Percentiles rank a stretch among this genome's conserved stretches.
phyloP scores from a whole-genome alignment of 2,329 filamentous ascomycete genomes.

The Fusarium tjaetaba region DNA sequence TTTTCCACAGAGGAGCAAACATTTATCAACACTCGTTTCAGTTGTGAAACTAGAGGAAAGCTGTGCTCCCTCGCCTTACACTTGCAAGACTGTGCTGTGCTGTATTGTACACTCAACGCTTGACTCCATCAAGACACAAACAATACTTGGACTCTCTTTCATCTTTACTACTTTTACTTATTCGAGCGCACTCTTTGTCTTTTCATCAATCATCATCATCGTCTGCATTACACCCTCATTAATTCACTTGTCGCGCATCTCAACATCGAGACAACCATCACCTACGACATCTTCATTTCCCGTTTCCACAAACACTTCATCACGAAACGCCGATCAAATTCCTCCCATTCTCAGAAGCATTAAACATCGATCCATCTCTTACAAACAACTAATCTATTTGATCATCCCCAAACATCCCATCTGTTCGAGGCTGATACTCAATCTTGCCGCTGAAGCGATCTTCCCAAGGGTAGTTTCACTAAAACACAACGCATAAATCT shows the following conservation, averaged over 20 bases:
- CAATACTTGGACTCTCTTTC: slow-evolving; percentile 19
- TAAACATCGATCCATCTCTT: not conserved
- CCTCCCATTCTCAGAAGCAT: slow-evolving; percentile 1
- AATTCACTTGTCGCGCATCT: slow-evolving; percentile 8
- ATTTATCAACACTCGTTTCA: slow-evolving; percentile 35
- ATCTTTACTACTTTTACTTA: not conserved
- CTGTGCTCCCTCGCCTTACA: slow-evolving; percentile 40
- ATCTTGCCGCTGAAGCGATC: slow-evolving; percentile 13
- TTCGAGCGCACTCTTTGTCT: not conserved
- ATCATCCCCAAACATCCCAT: not conserved
- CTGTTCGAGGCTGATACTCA: not conserved
- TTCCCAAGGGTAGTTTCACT: slow-evolving; percentile 23
- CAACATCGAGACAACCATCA: slow-evolving; percentile 2
- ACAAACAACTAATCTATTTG: slow-evolving; percentile 7
- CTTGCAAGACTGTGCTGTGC: not conserved
- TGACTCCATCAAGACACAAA: slow-evolving; percentile 4
- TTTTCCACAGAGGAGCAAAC: slow-evolving; percentile 23
- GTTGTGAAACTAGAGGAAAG: slow-evolving; percentile 39
- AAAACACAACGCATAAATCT: slow-evolving; percentile 18
- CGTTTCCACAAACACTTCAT: not conserved
- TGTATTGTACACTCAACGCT: not conserved
- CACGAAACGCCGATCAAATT: slow-evolving; percentile 22
- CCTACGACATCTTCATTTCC: slow-evolving; percentile 23
- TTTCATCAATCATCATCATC: not conserved
- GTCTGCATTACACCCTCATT: not conserved